Evolutionary conservation across 2,329 filamentous ascomycete genomes (phyloP), one percentile per base, ranked within the genome.

Genomic region (Scedosporium dehoogii): DNA sequence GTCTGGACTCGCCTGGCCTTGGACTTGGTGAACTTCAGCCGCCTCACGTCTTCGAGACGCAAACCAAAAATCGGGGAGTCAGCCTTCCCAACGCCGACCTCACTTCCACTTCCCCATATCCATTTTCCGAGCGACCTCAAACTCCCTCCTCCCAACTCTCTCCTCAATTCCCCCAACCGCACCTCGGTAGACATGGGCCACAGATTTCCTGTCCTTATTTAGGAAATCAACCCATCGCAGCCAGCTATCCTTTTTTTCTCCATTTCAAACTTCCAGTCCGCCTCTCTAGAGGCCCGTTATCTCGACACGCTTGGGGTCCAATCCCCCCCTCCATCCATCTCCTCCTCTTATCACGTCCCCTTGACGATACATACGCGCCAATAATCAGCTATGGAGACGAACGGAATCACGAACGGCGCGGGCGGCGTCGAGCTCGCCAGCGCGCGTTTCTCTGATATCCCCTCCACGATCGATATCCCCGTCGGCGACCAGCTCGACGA

Each of bases 401-500:
- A 80, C 63, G 79, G 79, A 62, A 70, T 71, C 48, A 67, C 70
- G 56, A 78, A 80, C 65, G 77, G 76, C 63, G 68, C 73, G 61
- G 66, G 70, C 58, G 68, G 70, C 58, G 68, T 69, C 57, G 68
- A 68, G 23, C 77, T 78, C 12, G 74, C 73, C 64, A 83, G 80
- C 75, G 80, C 77, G 67, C 83, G 85, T 66, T 88, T 87, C 71
- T 81, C 83, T 64, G 83, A 87, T 66, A 86, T 88, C 65, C 85
- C 85, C 60, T 78, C 81, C 16, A 82, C 84, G 58, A 86, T 88
- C 72, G 85, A 88, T 68, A 85, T 88, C 64, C 85, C 85, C 16
- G 84, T 87, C 7, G 82, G 85, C 67, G 85, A 86, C 69, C 79
- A 83, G 66, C 85, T 87, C 68, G 85, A 87, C 67, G 85, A 92